These are phyloP conservation scores for Penicillium brevicompactum DNA, from an alignment of 2,329 filamentous ascomycete species.

Conservation along the genomic window DNA sequence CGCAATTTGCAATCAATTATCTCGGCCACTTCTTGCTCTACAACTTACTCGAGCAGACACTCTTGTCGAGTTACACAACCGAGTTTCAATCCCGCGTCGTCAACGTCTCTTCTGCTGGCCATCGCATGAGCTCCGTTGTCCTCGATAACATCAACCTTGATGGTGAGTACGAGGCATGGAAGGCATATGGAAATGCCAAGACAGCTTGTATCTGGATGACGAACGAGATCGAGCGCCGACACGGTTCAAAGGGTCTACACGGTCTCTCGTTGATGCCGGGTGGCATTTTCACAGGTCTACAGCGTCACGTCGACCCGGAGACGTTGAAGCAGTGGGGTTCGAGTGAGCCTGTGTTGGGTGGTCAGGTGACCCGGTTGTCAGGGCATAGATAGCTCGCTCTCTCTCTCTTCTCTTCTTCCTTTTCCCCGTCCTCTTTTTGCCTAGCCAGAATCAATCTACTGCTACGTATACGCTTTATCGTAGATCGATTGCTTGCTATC, in stretches of 20 bases:
- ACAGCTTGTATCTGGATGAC: slow-evolving; percentile 48
- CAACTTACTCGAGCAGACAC: slow-evolving; percentile 27
- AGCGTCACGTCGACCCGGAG: background rate
- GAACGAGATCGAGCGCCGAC: background rate
- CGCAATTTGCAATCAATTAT: slow-evolving; percentile 37
- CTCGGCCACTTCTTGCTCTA: slow-evolving; percentile 38
- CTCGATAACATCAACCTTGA: slow-evolving; percentile 31
- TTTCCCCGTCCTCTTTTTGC: no score
- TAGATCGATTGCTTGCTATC: no score
- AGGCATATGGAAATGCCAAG: slow-evolving; percentile 44
- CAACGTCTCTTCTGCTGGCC: slow-evolving; percentile 15
- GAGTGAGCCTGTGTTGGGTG: background rate
- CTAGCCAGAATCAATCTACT: no score
- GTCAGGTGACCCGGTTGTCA: no score
- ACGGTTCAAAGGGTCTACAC: background rate
- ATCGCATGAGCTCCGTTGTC: slow-evolving; percentile 23
- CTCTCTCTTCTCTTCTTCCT: no score
- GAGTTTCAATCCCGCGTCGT: slow-evolving; percentile 8
- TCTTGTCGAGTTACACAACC: slow-evolving; percentile 13
- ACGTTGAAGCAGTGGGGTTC: background rate
- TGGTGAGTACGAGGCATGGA: background rate
- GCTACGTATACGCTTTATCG: no score
- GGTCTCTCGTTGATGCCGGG: background rate
- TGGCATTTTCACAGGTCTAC: background rate
- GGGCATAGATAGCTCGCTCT: no score